These are phyloP conservation scores for Cubamyces lactineus DNA, from an alignment of 768 basidiomycete genomes.

Conservation along the genomic window DNA sequence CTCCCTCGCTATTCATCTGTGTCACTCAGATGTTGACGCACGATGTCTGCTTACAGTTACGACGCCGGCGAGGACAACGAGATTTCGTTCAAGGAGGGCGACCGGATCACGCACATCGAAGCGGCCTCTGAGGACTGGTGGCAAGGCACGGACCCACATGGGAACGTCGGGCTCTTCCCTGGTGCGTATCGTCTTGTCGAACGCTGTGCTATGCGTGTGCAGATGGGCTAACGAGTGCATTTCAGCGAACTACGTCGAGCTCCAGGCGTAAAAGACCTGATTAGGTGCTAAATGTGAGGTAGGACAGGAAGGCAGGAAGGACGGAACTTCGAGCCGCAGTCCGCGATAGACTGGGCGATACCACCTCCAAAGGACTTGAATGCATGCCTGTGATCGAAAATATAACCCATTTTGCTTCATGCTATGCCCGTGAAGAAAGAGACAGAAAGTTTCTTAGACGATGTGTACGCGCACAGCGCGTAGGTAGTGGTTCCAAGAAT, in stretches of 20 bases:
- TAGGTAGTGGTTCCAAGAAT: too few species aligned
- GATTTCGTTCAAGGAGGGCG: constrained; percentile 82
- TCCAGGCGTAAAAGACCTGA: constrained; percentile 19
- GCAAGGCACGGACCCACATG: constrained; percentile 63
- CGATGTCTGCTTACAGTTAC: constrained; percentile 54
- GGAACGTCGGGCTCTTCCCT: constrained; percentile 73
- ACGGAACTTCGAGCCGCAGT: not conserved
- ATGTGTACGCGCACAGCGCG: not conserved
- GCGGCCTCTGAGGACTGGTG: constrained; percentile 90
- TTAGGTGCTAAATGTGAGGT: too few species aligned
- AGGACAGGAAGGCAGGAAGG: not conserved
- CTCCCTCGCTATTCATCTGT: not conserved
- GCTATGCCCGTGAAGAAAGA: constrained; percentile 2
- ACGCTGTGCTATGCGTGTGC: not conserved
- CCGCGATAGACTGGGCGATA: not conserved
- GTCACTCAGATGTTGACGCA: constrained; percentile 4
- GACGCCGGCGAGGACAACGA: constrained; percentile 94
- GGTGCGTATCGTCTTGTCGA: constrained; percentile 45
- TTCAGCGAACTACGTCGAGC: constrained; percentile 33
- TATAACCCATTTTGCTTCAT: too few species aligned
- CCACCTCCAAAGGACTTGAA: too few species aligned
- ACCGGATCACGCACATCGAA: constrained; percentile 77
- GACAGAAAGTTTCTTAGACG: constrained; percentile 11
- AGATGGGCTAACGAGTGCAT: constrained; percentile 26
- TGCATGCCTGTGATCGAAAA: too few species aligned